phyloP scores from a whole-genome alignment of 305 asterid species.

The Salvia sclarea region DNA sequence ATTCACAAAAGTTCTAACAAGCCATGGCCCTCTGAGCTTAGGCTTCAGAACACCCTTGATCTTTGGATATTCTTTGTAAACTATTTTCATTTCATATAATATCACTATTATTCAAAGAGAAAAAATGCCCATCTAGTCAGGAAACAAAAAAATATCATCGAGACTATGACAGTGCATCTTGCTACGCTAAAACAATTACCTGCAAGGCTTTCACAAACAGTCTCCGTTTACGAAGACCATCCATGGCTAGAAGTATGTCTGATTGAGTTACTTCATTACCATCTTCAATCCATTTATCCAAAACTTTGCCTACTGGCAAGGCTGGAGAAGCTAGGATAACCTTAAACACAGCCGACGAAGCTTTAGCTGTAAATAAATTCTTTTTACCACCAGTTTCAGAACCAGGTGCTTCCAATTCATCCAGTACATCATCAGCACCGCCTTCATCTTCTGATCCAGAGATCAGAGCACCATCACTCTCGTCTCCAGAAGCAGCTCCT shows the following conservation, averaged over 20 bases:
- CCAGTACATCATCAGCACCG: conserved; percentile 32
- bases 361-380: conserved; percentile 23
- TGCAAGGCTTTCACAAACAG: conserved; percentile 71
- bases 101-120: background rate
- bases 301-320: conserved; percentile 38
- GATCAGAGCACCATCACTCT: conserved; percentile 36
- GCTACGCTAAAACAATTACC: conserved; percentile 45
- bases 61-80: no score
- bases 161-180: background rate
- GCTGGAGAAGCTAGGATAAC: conserved; percentile 45
- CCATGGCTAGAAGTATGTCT: conserved; percentile 44
- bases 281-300: conserved; percentile 73
- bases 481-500: conserved; percentile 33
- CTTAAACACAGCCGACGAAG: conserved; percentile 40
- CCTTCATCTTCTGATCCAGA: conserved; percentile 49
- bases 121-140: background rate
- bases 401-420: conserved; percentile 38
- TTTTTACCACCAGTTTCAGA: conserved; percentile 31
- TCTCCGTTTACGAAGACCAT: conserved; percentile 49
- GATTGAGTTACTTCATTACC: conserved; percentile 63
- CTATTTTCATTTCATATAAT: background rate
- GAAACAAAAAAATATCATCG: background rate
- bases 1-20: background rate
- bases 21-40: background rate
- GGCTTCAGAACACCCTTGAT: background rate